Evolutionary conservation across 805 yeast genomes (phyloP), one percentile per base, ranked within the genome.

Genomic region (Komagataella kurtzmanii): DNA sequence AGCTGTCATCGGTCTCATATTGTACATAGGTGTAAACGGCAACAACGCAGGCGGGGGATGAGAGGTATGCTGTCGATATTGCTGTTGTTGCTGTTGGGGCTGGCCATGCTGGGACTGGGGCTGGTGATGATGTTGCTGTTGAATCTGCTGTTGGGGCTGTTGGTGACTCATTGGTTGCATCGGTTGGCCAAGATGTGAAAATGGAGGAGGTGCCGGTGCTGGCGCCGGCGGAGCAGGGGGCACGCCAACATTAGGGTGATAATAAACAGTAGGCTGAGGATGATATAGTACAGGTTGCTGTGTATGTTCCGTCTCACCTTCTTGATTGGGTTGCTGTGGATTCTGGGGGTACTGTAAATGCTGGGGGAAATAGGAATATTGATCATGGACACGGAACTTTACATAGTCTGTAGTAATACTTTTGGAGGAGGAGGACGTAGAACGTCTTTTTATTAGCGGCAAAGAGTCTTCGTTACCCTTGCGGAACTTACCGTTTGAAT

Each of bases 401-500:
- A 10, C 40, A 30, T 30, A 30, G 12, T 30, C 40, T 10, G 54
- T 48, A 7, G 52, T 46, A 3, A 53, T 19, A 23, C 46, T 48
- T 47, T 14, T 54, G 45, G 51, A 44, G 17, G 54, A 51, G 21
- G 67, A 69, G 46, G 74, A 65, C 46, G 71, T 68, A 40, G 76
- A 71, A 49, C 82, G 63, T 56, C 83, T 61, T 57, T 74, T 75
- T 51, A 78, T 77, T 53, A 68, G 66, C 24, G 68, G 66, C 48
- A 78, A 61, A 3, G 73, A 64, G 24, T 61, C 61, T 55, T 73
- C 75, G 60, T 75, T 79, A 52, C 71, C 74, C 55, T 71, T 74
- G 50, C 67, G 66, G 58, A 78, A 78, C 54, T 69, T 72, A 3
- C 80, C 81, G 46, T 71, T 63, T 48, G 72, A 65, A 55, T 78